Evolutionary conservation across 805 yeast species (phyloP), one percentile per base, ranked within the genome.

Genomic region (baker's yeast (Saccharomyces cerevisiae)): DNA sequence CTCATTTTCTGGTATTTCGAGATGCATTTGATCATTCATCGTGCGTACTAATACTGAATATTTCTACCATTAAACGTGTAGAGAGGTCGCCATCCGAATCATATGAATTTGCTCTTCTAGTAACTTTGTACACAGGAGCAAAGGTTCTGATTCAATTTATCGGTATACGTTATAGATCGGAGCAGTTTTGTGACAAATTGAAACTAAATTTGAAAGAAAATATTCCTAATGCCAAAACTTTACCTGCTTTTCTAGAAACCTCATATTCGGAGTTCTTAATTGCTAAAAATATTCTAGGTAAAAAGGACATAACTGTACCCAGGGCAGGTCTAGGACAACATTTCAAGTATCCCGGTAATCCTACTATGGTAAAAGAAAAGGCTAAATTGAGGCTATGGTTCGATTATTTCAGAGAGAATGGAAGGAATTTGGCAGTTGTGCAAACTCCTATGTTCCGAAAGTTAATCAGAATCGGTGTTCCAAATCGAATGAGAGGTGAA

Each of bases 401-500:
- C 65, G 97, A 92, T 64, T 86, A 87, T 63, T 87, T 91, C 68
- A 77, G 85, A 54, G 80, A 81, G 21, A 85, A 90, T 63, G 99
- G 99, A 29, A 77, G 96, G 49, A 90, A 91, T 63, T 72, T 94
- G 51, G 83, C 95, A 0, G 62, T 92, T 21, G 77, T 88, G 1
- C 79, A 83, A 49, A 88, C 86, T 53, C 88, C 83, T 41, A 81
- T 83, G 65, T 95, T 89, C 65, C 87, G 84, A 68, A 87, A 87
- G 64, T 78, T 94, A 51, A 79, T 94, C 8, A 77, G 97, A 51
- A 94, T 91, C 14, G 98, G 99, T 0, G 76, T 94, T 26, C 98
- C 98, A n/a, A 92, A 92, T 66, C 78, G 95, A 55, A 74, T 94
- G 52, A 79, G 99, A 60, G 99, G 99, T 41, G 99, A 94, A 65